Conservation (phyloP, 2,329 filamentous ascomycete genomes). For the Lasiodiplodia sp. region DNA sequence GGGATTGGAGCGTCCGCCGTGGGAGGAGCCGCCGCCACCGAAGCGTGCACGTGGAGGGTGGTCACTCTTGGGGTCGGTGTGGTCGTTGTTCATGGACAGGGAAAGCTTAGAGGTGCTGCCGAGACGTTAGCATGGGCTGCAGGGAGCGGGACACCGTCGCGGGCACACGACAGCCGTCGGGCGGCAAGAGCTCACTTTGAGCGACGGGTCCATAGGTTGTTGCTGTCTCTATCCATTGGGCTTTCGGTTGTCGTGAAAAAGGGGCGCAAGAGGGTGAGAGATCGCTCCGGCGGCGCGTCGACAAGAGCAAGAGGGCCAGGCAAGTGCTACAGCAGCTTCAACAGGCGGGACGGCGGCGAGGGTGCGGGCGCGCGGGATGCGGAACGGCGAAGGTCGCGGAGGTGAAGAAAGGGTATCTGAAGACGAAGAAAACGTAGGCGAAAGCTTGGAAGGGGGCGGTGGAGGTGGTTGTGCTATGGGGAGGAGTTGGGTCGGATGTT, state of each 20-base stretch:
- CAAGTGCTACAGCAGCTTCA: constrained; percentile 24
- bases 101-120: constrained; percentile 87
- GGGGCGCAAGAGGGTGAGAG: constrained; percentile 17
- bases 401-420: constrained; percentile 11
- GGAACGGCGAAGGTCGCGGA: not conserved
- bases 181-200: constrained; percentile 69
- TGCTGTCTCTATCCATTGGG: constrained; percentile 51
- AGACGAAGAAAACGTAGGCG: not conserved
- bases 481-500: constrained; percentile 22
- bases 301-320: constrained; percentile 11
- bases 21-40: constrained; percentile 74
- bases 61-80: constrained; percentile 57
- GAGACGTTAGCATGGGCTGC: constrained; percentile 31
- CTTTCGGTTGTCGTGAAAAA: constrained; percentile 3
- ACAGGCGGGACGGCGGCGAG: constrained; percentile 17
- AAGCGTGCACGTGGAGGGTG: constrained; percentile 72
- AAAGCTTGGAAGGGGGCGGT: constrained; percentile 3
- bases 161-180: constrained; percentile 29
- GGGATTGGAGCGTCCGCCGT: constrained; percentile 76
- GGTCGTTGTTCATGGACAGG: constrained; percentile 73
- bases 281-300: constrained; percentile 21
- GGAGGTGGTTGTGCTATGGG: constrained; percentile 24
- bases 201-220: constrained; percentile 76
- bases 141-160: constrained; percentile 31
- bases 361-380: not conserved